Evolutionary conservation across 2,329 filamentous ascomycete species (phyloP), one percentile per base, ranked within the genome.

Genomic region (Pyrenochaeta sp.): DNA sequence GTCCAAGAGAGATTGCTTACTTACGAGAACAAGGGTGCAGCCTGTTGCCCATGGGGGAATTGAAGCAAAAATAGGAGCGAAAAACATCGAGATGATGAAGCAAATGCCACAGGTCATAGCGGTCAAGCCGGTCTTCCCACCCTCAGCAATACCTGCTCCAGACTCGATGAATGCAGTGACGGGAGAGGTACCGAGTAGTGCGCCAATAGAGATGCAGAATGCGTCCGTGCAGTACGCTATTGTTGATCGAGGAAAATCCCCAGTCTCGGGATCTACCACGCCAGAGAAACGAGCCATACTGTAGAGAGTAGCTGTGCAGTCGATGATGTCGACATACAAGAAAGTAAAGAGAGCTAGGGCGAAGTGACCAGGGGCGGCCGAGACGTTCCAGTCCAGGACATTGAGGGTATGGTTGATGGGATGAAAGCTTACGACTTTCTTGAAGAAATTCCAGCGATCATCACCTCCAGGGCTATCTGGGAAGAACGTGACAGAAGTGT

Each of bases 1-100:
- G 31, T 7, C 3, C 8, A 7, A 17, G 7, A 19, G 10, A 27
- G 5, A 13, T n/a, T n/a, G n/a, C n/a, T n/a, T n/a, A 47, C 65
- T 57, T 57, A 95, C 89, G 26, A 95, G 82, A 51, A 95, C 80
- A 21, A 95, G 79, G 10, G 90, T 90, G 67, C 87, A 91, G 35
- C 90, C 90, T 0, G 90, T 96, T 3, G 90, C 90, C 89, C 89
- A 95, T 0, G 90, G 86, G 3, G 90, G 90, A 40, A 95, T 94
- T 0, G 88, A 93, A 5, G 90, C 90, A 64, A 95, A 95, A 39
- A 95, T 93, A 0, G 90, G 90, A 0, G 90, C 89, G 65, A 95
- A 95, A 78, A 95, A 95, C 56, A 96, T 82, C 30, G 88, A 86
- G 60, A 95, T 81, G 75, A 96, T 87, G 76, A 96, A 96, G 74